Evolutionary conservation across 139 green algal genomes (phyloP), one percentile per base, ranked within the genome.

Genomic region (Coccomyxa sp.): DNA sequence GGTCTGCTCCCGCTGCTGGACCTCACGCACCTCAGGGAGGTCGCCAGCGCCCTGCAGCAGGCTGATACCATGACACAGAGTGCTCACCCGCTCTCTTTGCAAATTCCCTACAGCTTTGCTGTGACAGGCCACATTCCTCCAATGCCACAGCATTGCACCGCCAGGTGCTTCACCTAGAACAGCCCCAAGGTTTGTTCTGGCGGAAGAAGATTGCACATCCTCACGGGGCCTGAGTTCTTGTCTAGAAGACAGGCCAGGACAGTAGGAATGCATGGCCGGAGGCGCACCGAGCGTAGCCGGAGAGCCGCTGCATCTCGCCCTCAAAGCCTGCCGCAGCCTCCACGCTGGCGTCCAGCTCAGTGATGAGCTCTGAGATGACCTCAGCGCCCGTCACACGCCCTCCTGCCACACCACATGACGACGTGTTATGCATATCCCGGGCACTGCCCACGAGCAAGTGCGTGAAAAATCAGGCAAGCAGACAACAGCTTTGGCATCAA

Each of bases 361-460:
- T 31, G 0, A 95, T 81, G 64, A 95, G 81, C 85, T 95, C 89
- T 8, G 71, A 55, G 22, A 97, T 91, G 8, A 94, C 82, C 18
- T 86, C 87, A n/a, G 85, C 83, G 0, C 92, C 93, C 33, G 89
- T 86, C 12, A 97, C 91, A 2, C 92, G 81, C 0, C 95, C 95
- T 33, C 91, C 95, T 88, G 97, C 94, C 82, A 94, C 27, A n/a
- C n/a, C 22, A 38, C 16, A 69, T 90, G 96, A 39, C 38, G 0
- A n/a, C 39, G 36, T n/a, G 37, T 93, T 68, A 35, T 39, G 69
- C 14, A 24, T 78, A 54, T 38, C 1, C 2, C 29, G 14, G 29
- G 31, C 31, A 73, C 29, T 36, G 6, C 6, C 4, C 29, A 4
- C 18, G 4, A 40, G 68, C 24, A 22, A 73, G 68, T 3, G 2